phyloP scores from a whole-genome alignment of 345 rosid species.

The Kandelia obovata region DNA sequence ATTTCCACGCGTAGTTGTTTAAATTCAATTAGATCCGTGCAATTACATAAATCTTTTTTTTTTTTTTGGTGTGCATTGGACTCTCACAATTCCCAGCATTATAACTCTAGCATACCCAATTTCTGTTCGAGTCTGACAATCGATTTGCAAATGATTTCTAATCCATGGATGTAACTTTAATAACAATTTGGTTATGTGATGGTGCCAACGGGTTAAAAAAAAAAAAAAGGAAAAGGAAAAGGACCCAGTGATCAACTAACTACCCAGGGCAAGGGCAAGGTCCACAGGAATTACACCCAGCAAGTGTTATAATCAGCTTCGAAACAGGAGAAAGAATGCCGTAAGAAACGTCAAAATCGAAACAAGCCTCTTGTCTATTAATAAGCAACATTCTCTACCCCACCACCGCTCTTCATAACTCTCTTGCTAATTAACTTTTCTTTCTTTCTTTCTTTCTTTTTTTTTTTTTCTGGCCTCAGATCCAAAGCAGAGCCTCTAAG shows the following conservation, averaged over 20 bases:
- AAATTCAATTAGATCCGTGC: no score
- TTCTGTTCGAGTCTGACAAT: no score
- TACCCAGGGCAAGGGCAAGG: not conserved
- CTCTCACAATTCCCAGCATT: no score
- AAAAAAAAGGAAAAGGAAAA: not conserved
- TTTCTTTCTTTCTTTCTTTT: not conserved
- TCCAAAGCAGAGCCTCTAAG: conserved; percentile 23
- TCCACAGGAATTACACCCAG: conserved; percentile 3
- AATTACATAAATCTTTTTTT: no score
- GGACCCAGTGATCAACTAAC: not conserved
- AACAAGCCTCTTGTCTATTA: conserved; percentile 21
- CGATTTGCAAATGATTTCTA: no score
- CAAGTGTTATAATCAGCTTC: conserved; percentile 12
- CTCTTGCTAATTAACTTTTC: not conserved
- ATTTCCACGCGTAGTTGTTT: no score
- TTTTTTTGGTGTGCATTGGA: no score
- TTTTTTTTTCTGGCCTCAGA: conserved; percentile 21
- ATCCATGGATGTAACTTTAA: no score
- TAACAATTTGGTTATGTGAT: no score
- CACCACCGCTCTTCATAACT: not conserved
- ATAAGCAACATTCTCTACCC: conserved; percentile 31
- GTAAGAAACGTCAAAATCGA: conserved; percentile 22
- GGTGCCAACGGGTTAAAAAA: no score
- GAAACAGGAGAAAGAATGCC: not conserved
- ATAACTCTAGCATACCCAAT: no score